Percentiles rank a stretch among this genome's conserved stretches.
phyloP scores from a whole-genome alignment of 257 asterid genomes.

The Paraleonurus japonicus region DNA sequence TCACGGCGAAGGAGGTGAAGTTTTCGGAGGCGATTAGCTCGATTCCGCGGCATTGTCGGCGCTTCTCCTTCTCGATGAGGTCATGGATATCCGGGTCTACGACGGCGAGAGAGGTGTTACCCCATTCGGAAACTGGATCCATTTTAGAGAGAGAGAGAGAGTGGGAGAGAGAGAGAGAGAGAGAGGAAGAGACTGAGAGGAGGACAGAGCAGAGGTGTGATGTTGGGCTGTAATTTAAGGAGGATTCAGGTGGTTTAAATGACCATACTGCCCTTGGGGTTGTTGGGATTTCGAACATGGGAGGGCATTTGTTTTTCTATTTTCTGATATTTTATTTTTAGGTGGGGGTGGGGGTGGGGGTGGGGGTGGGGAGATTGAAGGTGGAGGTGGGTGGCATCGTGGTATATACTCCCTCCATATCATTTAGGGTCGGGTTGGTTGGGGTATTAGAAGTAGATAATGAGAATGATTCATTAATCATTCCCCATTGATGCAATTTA shows the following conservation, averaged over 20 bases:
- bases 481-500: too few relatives aligned
- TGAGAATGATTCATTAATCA: too few relatives aligned
- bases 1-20: slow-evolving; percentile 76
- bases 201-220: not conserved
- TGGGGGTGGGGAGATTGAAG: not conserved
- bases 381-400: too few relatives aligned
- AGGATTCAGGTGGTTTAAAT: slow-evolving; percentile 13
- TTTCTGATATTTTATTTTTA: not conserved
- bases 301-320: not conserved
- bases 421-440: too few relatives aligned
- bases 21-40: slow-evolving; percentile 81
- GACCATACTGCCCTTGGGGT: slow-evolving; percentile 30
- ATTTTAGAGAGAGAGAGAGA: slow-evolving; percentile 6
- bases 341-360: not conserved
- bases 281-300: slow-evolving; percentile 16
- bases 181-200: not conserved
- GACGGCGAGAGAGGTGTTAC: slow-evolving; percentile 45
- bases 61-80: slow-evolving; percentile 64
- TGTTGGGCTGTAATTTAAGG: slow-evolving; percentile 16
- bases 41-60: slow-evolving; percentile 69
- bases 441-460: too few relatives aligned
- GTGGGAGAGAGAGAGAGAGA: slow-evolving; percentile 9
- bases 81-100: slow-evolving; percentile 59
- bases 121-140: slow-evolving; percentile 63
- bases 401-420: too few relatives aligned